Base-by-base conservation (phyloP, 805 yeast species). In the Starmerella sirachaensis region DNA sequence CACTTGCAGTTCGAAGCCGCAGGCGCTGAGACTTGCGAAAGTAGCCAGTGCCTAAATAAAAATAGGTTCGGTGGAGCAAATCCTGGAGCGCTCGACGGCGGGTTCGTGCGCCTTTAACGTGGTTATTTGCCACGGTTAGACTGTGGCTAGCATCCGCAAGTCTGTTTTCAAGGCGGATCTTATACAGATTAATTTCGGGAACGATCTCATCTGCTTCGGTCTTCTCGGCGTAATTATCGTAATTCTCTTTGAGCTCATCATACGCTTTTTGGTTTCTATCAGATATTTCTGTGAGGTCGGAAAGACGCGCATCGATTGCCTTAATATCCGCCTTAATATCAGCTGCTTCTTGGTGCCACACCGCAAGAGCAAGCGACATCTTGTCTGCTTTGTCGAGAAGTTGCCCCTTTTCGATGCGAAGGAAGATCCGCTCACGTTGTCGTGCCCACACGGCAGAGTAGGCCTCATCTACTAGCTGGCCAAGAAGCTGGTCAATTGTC, bases 401-500 rank as follows among this genome's bases (percentile, higher is more conserved):
- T 50, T 77, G 85, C 0, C 88, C 94, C n/a, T 70, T 57, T 37
- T 72, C 78, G 14, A 82, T 54, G 35, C 58, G 59, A 4, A 66
- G 48, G 14, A 62, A 62, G 17, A 46, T 17, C 17, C 29, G 27
- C 3, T 31, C 38, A 1, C 52, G 43, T 4, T 30, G 13, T 7
- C 33, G 34, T 4, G 33, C 14, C 33, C 35, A 45, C 3, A 46
- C 33, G 14, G 70, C 70, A 17, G 68, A 68, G 13, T 57, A 59
- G 0, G 82, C 76, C 11, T 68, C 68, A 1, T 65, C 70, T 14
- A 72, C 64, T 76, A 91, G 74, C 30, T 69, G 72, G 6, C 61
- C 64, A 19, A 91, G 61, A 6, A 88, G 83, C 33, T 74, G 78
- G 39, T 73, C 79, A 45, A 88, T 64, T 0, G 81, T 70, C 37